Conservation (phyloP, 805 yeast genomes). For the Candida awuae region DNA sequence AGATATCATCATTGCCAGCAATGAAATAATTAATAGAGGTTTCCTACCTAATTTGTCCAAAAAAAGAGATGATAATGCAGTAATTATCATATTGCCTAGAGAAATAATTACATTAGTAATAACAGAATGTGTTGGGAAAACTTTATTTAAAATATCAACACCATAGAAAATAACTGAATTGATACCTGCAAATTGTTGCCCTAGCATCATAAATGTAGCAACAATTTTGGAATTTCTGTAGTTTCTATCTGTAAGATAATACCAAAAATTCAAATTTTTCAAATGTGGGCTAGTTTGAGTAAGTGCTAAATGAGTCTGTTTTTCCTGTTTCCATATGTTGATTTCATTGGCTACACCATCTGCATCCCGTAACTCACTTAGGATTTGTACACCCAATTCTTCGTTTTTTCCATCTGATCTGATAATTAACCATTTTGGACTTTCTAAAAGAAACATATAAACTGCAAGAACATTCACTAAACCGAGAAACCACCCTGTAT, state of each 20-base stretch:
- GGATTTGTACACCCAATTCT: conserved; percentile 17
- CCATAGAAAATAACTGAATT: conserved; percentile 92
- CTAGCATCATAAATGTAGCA: conserved; percentile 63
- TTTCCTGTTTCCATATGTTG: conserved; percentile 26
- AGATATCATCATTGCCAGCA: conserved; percentile 58
- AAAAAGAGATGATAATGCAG: conserved; percentile 62
- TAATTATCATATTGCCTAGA: conserved; percentile 62
- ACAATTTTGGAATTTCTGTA: conserved; percentile 54
- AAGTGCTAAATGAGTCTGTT: conserved; percentile 17
- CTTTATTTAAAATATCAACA: conserved; percentile 65
- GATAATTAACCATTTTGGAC: conserved; percentile 70
- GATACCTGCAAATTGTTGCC: conserved; percentile 91
- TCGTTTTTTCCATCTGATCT: conserved; percentile 34
- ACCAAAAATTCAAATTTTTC: conserved; percentile 23
- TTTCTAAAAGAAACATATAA: conserved; percentile 48
- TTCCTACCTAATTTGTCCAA: conserved; percentile 75
- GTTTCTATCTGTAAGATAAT: conserved; percentile 43
- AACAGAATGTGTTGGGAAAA: conserved; percentile 67
- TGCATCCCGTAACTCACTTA: conserved; percentile 31
- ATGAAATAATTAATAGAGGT: conserved; percentile 60
- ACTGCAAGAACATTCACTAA: conserved; percentile 37
- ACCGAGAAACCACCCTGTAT: conserved; percentile 53
- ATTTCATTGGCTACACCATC: conserved; percentile 19
- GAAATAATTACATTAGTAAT: conserved; percentile 72
- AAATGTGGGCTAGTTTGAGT: conserved; percentile 19